phyloP scores from a whole-genome alignment of 139 green algal species.

The Ettlia oleoabundans region DNA sequence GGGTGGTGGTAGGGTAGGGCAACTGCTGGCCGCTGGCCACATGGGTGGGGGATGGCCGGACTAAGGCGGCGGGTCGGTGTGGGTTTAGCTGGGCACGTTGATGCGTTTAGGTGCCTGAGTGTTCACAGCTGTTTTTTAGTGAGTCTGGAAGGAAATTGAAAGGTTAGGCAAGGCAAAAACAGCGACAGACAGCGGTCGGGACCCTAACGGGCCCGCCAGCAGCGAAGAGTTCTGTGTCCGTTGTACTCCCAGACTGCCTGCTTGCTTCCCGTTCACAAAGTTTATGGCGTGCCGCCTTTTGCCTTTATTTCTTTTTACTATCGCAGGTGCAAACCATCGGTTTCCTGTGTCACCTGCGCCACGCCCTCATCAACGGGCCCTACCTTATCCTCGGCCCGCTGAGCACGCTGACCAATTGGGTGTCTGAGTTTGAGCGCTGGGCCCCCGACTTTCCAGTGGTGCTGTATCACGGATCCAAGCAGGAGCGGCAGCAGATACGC shows the following conservation, averaged over 20 bases:
- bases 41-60: no score
- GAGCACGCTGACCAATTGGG: conserved; percentile 95
- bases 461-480: conserved; percentile 92
- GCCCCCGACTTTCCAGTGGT: conserved; percentile 81
- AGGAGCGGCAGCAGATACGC: conserved; percentile 73
- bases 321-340: conserved; percentile 91
- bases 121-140: no score
- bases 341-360: conserved; percentile 89
- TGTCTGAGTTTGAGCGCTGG: conserved; percentile 91
- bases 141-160: no score
- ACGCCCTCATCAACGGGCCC: conserved; percentile 50
- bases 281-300: not conserved
- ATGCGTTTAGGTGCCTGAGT: no score
- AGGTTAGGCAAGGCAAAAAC: no score
- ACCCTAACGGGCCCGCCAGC: no score
- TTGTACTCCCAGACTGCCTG: no score
- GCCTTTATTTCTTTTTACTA: not conserved
- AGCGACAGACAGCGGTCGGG: no score
- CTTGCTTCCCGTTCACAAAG: no score
- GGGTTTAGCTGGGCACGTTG: no score
- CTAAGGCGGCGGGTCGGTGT: no score
- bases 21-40: not conserved
- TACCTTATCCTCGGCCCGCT: conserved; percentile 84
- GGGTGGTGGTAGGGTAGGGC: not conserved
- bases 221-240: no score